Evolutionary conservation across 2,329 filamentous ascomycete genomes (phyloP), one percentile per base, ranked within the genome.

Genomic region (Phialemoniopsis sp.): DNA sequence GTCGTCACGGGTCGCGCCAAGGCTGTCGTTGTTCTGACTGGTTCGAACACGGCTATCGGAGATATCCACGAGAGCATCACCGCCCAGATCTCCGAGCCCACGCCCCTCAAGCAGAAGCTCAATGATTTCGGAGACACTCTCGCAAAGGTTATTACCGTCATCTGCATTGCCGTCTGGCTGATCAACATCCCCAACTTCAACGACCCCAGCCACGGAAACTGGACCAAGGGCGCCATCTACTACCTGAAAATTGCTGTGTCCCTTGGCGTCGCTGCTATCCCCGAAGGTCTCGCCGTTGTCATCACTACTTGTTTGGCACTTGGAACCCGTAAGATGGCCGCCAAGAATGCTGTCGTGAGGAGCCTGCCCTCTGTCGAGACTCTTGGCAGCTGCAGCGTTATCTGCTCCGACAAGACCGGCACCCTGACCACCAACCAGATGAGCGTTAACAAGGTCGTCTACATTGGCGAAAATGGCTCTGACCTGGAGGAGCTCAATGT

Each of bases 171-270:
- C 41, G 93, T 98, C 53, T 98, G 93, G 93, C 73, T 97, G 44
- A 98, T 98, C 75, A 98, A 98, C 69, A 88, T 97, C 51, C 85
- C 88, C 56, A 89, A 98, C 70, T 98, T 98, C 74, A 93, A 81
- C 57, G 93, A 98, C 56, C 89, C 90, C 19, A 85, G 87, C 49
- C 91, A 96, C 54, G 93, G 93, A 54, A 86, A 81, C 63, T 96
- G 89, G 84, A 79, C 88, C 47, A 98, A 97, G 72, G 93, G 93
- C 44, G 93, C 93, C 43, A 97, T 98, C 57, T 98, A 98, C 76
- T 98, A 98, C 66, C 80, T 98, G 55, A 98, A 98, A 76, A 98
- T 98, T 59, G 93, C 93, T 32, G 94, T 98, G 32, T 98, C 93
- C 36, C 85, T 98, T 29, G 94, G 93, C 64, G 93, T 98, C 32